Evolutionary conservation across 306 rosid species (phyloP).

Genomic region (Mimosa pudica): DNA sequence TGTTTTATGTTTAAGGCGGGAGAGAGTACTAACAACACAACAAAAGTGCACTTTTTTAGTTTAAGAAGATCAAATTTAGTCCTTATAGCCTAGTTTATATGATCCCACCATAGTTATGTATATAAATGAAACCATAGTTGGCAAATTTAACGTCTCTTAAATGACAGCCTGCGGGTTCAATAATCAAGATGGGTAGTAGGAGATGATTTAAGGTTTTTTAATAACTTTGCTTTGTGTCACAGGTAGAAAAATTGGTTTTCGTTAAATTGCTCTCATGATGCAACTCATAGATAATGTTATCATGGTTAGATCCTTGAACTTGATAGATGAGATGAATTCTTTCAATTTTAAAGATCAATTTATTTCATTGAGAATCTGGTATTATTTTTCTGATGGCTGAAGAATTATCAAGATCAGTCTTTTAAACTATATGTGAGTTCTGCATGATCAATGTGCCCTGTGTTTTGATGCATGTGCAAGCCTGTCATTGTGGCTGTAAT

Average conservation of each 20-base stretch:
- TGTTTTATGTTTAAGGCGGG: too few relatives aligned
- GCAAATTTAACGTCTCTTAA: too few relatives aligned
- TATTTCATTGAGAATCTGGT: conserved; percentile 2
- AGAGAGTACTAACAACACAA: too few relatives aligned
- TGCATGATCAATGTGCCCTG: background rate
- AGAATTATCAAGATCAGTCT: background rate
- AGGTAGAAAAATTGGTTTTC: conserved; percentile 89
- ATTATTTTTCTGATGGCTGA: background rate
- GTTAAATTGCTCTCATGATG: background rate
- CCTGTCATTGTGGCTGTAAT: background rate
- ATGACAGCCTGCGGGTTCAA: too few relatives aligned
- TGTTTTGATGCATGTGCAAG: conserved; percentile 2
- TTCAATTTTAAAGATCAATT: conserved; percentile 4
- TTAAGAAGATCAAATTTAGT: too few relatives aligned
- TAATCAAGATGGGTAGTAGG: too few relatives aligned
- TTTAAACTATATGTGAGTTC: background rate
- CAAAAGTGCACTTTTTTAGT: too few relatives aligned
- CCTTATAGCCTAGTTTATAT: too few relatives aligned
- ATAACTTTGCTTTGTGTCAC: conserved; percentile 34
- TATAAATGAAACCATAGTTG: too few relatives aligned
- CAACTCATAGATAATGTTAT: conserved; percentile 3
- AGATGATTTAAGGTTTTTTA: background rate
- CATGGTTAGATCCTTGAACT: background rate
- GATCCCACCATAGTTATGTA: too few relatives aligned
- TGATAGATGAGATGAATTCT: background rate